Conservation (phyloP, 345 rosid species). For the Erodium maritimum region DNA sequence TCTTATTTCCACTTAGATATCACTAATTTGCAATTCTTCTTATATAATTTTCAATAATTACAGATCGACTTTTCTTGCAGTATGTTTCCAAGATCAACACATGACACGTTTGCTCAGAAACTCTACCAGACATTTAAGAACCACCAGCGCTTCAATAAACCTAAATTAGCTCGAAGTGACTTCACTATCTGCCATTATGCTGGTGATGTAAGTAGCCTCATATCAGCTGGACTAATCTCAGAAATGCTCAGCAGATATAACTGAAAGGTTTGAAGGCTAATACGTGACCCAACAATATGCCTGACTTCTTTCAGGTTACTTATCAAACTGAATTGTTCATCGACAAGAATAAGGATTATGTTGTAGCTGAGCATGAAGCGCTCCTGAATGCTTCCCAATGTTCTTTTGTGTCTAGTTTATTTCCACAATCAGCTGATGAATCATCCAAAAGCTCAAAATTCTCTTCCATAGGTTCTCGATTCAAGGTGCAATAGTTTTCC, state of each 20-base stretch:
- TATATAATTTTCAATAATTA: background rate
- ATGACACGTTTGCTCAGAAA: slow-evolving; percentile 97
- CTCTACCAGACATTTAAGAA: slow-evolving; percentile 90
- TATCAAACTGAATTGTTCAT: slow-evolving; percentile 89
- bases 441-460: slow-evolving; percentile 86
- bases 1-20: background rate
- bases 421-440: slow-evolving; percentile 65
- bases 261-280: background rate
- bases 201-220: slow-evolving; percentile 66
- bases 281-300: background rate
- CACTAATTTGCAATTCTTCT: background rate
- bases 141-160: slow-evolving; percentile 85
- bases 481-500: slow-evolving; percentile 50
- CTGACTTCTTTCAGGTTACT: slow-evolving; percentile 50
- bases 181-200: slow-evolving; percentile 98
- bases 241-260: background rate
- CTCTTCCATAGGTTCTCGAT: slow-evolving; percentile 97
- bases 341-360: slow-evolving; percentile 99
- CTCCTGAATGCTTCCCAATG: slow-evolving; percentile 80
- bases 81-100: slow-evolving; percentile 98
- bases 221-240: background rate
- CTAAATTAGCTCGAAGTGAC: slow-evolving; percentile 89
- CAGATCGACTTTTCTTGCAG: slow-evolving; percentile 31
- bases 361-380: slow-evolving; percentile 95
- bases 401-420: slow-evolving; percentile 72